Evolutionary conservation across 1,139 yeast genomes (phyloP).

Genomic region (Yamadazyma membranifaciens): DNA sequence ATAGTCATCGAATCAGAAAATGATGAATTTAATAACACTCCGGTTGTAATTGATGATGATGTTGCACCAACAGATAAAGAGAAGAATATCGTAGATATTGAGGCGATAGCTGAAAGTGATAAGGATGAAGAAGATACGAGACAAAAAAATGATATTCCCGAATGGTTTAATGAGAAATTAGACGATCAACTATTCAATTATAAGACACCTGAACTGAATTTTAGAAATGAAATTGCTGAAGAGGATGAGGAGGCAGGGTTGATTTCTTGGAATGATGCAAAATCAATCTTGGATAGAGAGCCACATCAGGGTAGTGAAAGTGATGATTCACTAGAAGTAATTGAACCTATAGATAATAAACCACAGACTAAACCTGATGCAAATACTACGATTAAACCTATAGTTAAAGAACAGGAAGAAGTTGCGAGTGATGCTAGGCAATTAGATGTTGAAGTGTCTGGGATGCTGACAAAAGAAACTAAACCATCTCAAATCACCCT

Average conservation of each 20-base stretch:
- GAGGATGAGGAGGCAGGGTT: conserved; percentile 51
- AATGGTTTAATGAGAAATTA: conserved; percentile 29
- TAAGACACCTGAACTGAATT: conserved; percentile 1
- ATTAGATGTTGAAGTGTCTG: too few species aligned
- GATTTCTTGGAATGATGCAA: conserved; percentile 49
- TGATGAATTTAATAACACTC: background rate
- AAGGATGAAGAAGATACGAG: conserved; percentile 9
- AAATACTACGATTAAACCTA: background rate
- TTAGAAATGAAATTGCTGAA: background rate
- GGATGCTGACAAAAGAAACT: background rate
- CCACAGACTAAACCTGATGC: background rate
- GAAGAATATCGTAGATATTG: conserved; percentile 8
- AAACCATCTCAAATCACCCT: background rate
- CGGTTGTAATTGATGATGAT: too few species aligned
- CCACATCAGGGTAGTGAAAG: conserved; percentile 12
- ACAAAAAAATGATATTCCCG: conserved; percentile 21
- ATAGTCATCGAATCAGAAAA: background rate
- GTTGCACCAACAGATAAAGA: conserved; percentile 3
- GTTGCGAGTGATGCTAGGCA: conserved; percentile 4
- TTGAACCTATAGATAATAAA: background rate
- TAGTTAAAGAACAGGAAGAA: conserved; percentile 1
- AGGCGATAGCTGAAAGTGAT: conserved; percentile 12
- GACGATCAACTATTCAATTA: conserved; percentile 12
- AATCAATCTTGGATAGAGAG: conserved; percentile 21
- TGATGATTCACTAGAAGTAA: conserved; percentile 4